phyloP scores from a whole-genome alignment of 2,329 filamentous ascomycete species.

The Apiospora pterosperma region DNA sequence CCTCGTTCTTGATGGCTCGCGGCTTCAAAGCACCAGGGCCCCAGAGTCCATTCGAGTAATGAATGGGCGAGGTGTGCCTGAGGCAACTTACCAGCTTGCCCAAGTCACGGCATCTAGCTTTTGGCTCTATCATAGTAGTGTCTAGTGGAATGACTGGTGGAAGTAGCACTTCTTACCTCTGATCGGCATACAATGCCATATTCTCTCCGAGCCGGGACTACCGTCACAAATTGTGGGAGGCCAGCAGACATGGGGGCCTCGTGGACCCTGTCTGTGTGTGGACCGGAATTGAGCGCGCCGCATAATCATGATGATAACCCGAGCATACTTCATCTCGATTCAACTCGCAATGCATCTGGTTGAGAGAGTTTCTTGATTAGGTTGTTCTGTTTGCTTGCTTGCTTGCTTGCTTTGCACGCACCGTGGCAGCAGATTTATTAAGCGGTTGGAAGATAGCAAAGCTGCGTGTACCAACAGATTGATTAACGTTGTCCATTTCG shows the following conservation, averaged over 20 bases:
- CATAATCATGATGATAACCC: no score
- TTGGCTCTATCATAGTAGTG: not conserved
- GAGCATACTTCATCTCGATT: not conserved
- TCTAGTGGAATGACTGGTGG: not conserved
- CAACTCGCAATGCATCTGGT: not conserved
- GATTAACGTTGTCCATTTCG: not conserved
- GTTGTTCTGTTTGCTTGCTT: not conserved
- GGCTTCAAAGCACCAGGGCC: constrained; percentile 33
- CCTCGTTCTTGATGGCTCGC: constrained; percentile 23
- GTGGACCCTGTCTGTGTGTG: not conserved
- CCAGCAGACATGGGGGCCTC: not conserved
- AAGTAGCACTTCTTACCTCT: not conserved
- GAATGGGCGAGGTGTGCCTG: not conserved
- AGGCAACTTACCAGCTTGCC: not conserved
- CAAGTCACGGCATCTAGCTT: not conserved
- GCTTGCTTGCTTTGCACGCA: not conserved
- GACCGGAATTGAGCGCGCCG: not conserved
- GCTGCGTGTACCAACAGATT: not conserved
- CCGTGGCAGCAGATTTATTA: not conserved
- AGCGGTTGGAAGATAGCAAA: not conserved
- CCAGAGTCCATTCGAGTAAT: constrained; percentile 42
- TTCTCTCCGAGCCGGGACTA: not conserved
- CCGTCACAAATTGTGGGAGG: not conserved
- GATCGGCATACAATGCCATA: not conserved
- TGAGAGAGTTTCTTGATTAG: no score